Evolutionary conservation across 441 rosid genomes (phyloP), one percentile per base, ranked within the genome.

Genomic region (Manihot esculenta): DNA sequence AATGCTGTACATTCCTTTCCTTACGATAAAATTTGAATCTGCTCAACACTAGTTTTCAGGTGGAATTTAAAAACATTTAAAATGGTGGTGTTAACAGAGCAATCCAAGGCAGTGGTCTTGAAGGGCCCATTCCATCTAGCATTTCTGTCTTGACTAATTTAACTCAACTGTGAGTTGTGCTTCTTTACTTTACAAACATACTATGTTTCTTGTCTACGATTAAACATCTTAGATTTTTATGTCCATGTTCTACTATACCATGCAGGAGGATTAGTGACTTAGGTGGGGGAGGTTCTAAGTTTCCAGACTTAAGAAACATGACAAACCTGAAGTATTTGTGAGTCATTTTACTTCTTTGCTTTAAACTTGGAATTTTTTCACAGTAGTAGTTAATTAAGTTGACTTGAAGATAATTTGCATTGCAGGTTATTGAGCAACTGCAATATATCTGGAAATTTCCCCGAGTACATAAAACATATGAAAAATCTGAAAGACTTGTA

Each of bases 351-450:
- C 24, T 5, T 49, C 50, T 50, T 58, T 42, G 20, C 11, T 38
- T 23, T 48, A 8, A 68, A 33, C 68, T 18, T 23, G 15, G 2
- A 26, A 53, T 24, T 10, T 26, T n/a, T 62, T 3, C 18, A 3
- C 24, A 9, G 21, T 13, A n/a, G 44, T n/a, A n/a, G n/a, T n/a
- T 20, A 23, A 0, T 53, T 61, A 18, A 15, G 24, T 2, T 64
- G 1, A 26, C 3, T 4, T n/a, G 44, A 65, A 35, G 10, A n/a
- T 53, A 13, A 47, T 42, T 67, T 1, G 1, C 7, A 50, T 18
- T 59, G 30, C 61, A 81, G 84, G 76, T 58, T 81, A 69, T 60
- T 83, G 68, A 78, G 87, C 75, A 79, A 73, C 71, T 83, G 87
- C 74, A 77, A 83, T 57, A 60, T 83, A 41, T 73, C 79, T 50